phyloP scores from a whole-genome alignment of 441 rosid genomes.

The Croton setiger region DNA sequence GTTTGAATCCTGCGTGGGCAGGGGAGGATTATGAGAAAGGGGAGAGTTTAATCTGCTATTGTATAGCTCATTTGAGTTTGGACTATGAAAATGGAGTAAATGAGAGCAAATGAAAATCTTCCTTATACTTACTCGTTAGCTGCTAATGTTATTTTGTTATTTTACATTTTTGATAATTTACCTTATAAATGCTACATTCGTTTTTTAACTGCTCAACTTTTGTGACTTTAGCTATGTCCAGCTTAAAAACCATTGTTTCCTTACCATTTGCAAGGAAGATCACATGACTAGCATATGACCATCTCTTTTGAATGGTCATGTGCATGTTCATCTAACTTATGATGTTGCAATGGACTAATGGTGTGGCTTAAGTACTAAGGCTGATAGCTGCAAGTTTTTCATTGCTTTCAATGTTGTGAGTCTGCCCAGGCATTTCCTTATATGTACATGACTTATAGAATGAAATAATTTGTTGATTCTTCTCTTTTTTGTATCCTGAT shows the following conservation, averaged over 20 bases:
- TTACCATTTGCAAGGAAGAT: neutral
- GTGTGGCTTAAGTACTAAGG: neutral
- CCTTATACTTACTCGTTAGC: neutral
- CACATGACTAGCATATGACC: slow-evolving; percentile 10
- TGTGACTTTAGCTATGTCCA: neutral
- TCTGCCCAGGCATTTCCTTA: neutral
- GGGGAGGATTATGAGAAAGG: too few species aligned
- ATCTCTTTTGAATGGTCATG: neutral
- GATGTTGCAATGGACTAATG: neutral
- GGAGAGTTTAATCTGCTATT: too few species aligned
- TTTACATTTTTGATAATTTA: neutral
- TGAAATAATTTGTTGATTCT: neutral
- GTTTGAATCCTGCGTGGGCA: too few species aligned
- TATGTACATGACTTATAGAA: neutral
- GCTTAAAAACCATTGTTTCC: neutral
- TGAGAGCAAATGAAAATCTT: neutral
- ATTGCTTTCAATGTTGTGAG: too few species aligned
- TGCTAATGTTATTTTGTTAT: neutral
- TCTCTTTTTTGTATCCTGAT: neutral
- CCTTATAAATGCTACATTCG: neutral
- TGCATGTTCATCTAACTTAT: neutral
- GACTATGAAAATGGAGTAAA: too few species aligned
- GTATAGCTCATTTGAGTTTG: too few species aligned
- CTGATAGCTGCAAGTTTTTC: neutral
- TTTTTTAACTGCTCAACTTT: neutral